A percentile compares a stretch with the other conserved stretches of the same genome.
phyloP scores from a whole-genome alignment of 208 protist genomes.

The Acanthamoeba royreba region DNA sequence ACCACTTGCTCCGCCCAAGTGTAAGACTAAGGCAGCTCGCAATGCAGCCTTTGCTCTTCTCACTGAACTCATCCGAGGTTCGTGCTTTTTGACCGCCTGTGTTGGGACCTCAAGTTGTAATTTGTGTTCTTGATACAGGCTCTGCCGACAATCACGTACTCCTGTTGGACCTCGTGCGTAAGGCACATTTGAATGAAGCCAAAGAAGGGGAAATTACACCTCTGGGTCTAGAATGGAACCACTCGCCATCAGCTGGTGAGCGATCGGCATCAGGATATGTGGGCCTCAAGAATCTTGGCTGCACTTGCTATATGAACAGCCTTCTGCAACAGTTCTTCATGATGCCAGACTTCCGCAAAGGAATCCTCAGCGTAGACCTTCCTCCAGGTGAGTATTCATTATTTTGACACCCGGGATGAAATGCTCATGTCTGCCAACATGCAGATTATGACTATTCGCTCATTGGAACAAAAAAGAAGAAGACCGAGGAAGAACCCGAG shows the following conservation, averaged over 20 bases:
- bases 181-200: not conserved
- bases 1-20: conserved; percentile 72
- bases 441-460: not conserved
- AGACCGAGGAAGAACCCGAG: not conserved
- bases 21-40: conserved; percentile 73
- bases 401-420: not conserved
- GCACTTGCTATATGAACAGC: conserved; percentile 85
- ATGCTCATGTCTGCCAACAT: not conserved
- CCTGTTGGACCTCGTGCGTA: not conserved
- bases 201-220: not conserved
- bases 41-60: conserved; percentile 70
- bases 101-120: not conserved
- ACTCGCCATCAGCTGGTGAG: not conserved
- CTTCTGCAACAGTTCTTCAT: conserved; percentile 79
- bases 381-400: not conserved
- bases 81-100: not conserved
- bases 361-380: conserved; percentile 16
- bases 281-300: conserved; percentile 78
- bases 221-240: not conserved
- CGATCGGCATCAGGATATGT: conserved; percentile 66
- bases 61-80: conserved; percentile 43
- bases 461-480: not conserved
- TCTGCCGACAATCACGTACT: not conserved
- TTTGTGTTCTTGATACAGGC: not conserved
- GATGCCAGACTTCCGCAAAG: conserved; percentile 55